Evolutionary conservation across 371 early-diverging fungal genomes (phyloP).

Genomic region (Rhizopus stolonifer): DNA sequence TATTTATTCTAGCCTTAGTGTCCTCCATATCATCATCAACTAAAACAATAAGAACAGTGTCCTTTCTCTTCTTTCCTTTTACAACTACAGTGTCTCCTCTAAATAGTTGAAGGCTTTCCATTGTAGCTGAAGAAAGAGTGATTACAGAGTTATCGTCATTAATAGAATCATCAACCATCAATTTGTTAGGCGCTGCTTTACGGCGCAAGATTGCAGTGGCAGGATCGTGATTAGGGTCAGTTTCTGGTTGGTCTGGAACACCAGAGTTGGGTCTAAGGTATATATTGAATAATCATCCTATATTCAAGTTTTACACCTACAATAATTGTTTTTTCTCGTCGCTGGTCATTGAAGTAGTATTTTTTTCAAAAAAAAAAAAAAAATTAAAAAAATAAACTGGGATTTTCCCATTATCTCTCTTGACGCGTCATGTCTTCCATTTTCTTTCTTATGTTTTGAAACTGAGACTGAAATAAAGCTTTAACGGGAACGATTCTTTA

Average conservation of each 20-base stretch:
- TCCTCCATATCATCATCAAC: slow-evolving; percentile 92
- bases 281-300: no score
- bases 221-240: slow-evolving; percentile 73
- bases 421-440: no score
- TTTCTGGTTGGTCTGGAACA: slow-evolving; percentile 33
- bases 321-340: slow-evolving; percentile 27
- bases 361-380: slow-evolving; percentile 6
- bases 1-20: slow-evolving; percentile 92
- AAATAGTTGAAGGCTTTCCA: slow-evolving; percentile 92
- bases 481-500: no score
- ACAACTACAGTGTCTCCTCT: slow-evolving; percentile 94
- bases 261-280: slow-evolving; percentile 47
- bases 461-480: no score
- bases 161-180: slow-evolving; percentile 95
- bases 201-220: slow-evolving; percentile 94
- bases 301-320: slow-evolving; percentile 12
- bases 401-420: no score
- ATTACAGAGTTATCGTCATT: slow-evolving; percentile 97
- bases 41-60: slow-evolving; percentile 94
- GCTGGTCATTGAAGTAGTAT: slow-evolving; percentile 20
- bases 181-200: slow-evolving; percentile 95
- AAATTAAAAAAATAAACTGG: background rate
- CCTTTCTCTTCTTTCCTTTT: slow-evolving; percentile 98
- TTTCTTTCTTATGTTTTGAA: no score
- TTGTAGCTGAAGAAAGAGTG: slow-evolving; percentile 86